Percentiles rank a stretch among this genome's conserved stretches.
Conservation (phyloP, 495 filamentous ascomycete species). For the Xylaria venustula region DNA sequence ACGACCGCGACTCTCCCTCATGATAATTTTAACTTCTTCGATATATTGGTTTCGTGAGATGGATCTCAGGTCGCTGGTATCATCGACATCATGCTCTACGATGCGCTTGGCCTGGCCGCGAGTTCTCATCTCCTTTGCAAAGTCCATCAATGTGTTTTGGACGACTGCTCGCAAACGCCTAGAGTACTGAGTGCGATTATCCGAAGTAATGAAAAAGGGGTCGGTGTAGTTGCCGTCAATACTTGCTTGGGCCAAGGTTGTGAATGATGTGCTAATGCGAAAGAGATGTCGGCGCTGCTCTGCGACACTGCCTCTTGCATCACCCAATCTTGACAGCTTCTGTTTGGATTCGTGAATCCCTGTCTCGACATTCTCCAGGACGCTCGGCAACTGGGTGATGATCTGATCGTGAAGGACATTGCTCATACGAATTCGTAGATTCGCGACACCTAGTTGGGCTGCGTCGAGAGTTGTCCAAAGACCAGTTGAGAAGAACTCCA, state of each 20-base stretch:
- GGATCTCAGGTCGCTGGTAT: too few species aligned
- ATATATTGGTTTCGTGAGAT: slow-evolving; percentile 30
- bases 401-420: too few species aligned
- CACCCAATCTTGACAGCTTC: slow-evolving; percentile 25
- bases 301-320: slow-evolving; percentile 20
- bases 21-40: slow-evolving; percentile 29
- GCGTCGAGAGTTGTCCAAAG: too few species aligned
- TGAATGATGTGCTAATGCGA: too few species aligned
- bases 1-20: slow-evolving; percentile 32
- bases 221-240: too few species aligned
- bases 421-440: too few species aligned
- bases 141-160: slow-evolving; percentile 30
- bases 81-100: slow-evolving; percentile 14
- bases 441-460: slow-evolving; percentile 2
- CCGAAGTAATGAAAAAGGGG: slow-evolving; percentile 18
- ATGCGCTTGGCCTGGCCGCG: slow-evolving; percentile 30
- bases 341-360: slow-evolving; percentile 19
- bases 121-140: slow-evolving; percentile 28
- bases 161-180: slow-evolving; percentile 36
- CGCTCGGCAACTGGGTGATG: too few species aligned
- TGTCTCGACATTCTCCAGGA: too few species aligned
- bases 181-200: neutral
- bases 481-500: neutral
- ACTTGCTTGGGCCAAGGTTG: too few species aligned
- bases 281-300: slow-evolving; percentile 49